Evolutionary conservation across 495 filamentous ascomycete species (phyloP), one percentile per base, ranked within the genome.

Genomic region (Parathielavia hyrcaniae): DNA sequence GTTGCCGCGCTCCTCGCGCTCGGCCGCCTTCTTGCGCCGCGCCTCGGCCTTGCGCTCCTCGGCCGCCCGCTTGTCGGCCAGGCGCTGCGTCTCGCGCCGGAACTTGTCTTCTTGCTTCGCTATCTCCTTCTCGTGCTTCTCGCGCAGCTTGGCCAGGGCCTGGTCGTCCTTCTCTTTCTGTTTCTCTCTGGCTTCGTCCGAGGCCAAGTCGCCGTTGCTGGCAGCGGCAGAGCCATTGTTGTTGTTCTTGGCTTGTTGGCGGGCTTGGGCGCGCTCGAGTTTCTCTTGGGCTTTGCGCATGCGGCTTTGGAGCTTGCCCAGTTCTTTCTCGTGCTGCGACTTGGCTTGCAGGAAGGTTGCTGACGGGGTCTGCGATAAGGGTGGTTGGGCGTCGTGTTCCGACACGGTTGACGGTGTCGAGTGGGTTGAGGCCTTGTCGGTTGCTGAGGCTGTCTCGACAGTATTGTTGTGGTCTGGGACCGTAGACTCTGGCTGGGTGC

Each of bases 221-320:
- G 10, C 22, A 36, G 35, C 19, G 30, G 17, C 34, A 20, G 50
- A 64, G 19, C 61, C 63, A 49, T 70, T 69, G 20, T 79, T 75
- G 56, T 45, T 64, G 17, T 64, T 67, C 55, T 76, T 78, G 7
- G 63, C 59, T 12, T 71, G 65, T 16, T 76, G 71, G 19, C 75
- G 72, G 58, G 79, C 75, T 14, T 78, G 72, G 23, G 75, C 73
- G 55, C 80, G 76, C 71, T 58, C 64, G 0, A 95, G 73, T 63
- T 90, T 89, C 40, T 84, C 81, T 20, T 90, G 82, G 3, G 89
- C 75, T 55, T 86, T 84, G 40, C 77, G 78, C 58, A 86, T 86
- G 57, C 85, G 83, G 8, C 85, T 77, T 13, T 88, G 79, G 1
- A 96, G 80, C 60, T 91, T 93, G 40, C 75, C 72, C 3, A 96